A percentile compares a stretch with the other conserved stretches of the same genome.
Evolutionary conservation across 345 rosid genomes (phyloP).

Genomic region (Toxicodendron radicans): DNA sequence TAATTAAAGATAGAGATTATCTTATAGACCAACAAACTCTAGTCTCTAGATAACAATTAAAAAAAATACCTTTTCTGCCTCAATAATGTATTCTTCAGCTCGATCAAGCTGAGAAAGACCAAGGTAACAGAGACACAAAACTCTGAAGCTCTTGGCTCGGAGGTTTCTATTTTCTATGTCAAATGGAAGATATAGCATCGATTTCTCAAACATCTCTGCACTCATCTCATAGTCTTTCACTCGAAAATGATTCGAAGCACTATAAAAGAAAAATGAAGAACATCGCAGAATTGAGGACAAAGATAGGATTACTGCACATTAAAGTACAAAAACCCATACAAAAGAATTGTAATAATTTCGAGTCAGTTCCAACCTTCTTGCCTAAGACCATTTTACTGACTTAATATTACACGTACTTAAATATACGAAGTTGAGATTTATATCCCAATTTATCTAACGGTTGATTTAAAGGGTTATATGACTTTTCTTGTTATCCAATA

Average conservation of each 20-base stretch:
- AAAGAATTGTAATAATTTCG: too few relatives aligned
- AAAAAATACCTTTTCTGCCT: slow-evolving; percentile 81
- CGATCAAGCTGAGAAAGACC: slow-evolving; percentile 78
- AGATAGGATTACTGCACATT: not conserved
- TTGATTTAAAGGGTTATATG: too few relatives aligned
- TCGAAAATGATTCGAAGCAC: slow-evolving; percentile 76
- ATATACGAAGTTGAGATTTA: too few relatives aligned
- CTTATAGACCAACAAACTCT: slow-evolving; percentile 1
- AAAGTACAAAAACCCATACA: too few relatives aligned
- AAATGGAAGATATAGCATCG: slow-evolving; percentile 83
- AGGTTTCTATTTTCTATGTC: slow-evolving; percentile 62
- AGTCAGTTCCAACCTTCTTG: too few relatives aligned
- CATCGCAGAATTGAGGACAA: not conserved
- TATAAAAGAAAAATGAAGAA: slow-evolving; percentile 26
- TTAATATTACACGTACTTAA: too few relatives aligned
- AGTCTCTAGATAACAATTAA: slow-evolving; percentile 6
- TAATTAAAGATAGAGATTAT: not conserved
- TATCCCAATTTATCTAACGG: too few relatives aligned
- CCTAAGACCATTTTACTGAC: too few relatives aligned
- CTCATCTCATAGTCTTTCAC: slow-evolving; percentile 75
- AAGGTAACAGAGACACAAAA: slow-evolving; percentile 86
- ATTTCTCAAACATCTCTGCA: slow-evolving; percentile 91
- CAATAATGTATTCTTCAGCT: slow-evolving; percentile 82
- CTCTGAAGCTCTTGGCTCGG: slow-evolving; percentile 94
- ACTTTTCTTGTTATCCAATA: too few relatives aligned